Evolutionary conservation across 2,329 filamentous ascomycete genomes (phyloP).

Genomic region (Xylaria sp.): DNA sequence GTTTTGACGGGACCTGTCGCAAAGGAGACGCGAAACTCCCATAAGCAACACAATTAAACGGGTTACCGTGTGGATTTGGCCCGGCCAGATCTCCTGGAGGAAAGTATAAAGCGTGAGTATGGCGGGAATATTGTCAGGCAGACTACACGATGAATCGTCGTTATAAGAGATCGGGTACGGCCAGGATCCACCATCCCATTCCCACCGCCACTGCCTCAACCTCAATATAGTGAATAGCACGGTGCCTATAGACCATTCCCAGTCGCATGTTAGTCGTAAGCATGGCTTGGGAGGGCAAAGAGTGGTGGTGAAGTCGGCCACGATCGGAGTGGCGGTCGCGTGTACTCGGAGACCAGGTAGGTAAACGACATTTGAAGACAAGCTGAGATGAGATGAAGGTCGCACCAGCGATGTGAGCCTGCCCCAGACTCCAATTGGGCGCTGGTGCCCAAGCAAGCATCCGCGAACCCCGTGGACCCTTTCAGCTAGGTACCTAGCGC

Average conservation of each 20-base stretch:
- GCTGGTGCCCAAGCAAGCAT: constrained; percentile 28
- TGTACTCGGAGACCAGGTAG: constrained; percentile 9
- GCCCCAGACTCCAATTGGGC: constrained; percentile 30
- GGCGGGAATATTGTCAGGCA: neutral
- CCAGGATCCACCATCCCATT: constrained; percentile 30
- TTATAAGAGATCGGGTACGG: constrained; percentile 29
- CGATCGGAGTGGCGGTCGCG: constrained; percentile 11
- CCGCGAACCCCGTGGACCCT: constrained; percentile 20
- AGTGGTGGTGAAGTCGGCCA: constrained; percentile 9
- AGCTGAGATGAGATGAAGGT: constrained; percentile 31
- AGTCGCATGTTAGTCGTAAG: constrained; percentile 17
- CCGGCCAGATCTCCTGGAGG: too few relatives aligned
- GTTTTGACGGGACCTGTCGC: neutral
- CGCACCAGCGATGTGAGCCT: constrained; percentile 26
- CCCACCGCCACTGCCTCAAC: constrained; percentile 25
- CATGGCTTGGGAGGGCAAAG: neutral
- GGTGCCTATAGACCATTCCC: constrained; percentile 17
- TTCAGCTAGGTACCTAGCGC: constrained; percentile 5
- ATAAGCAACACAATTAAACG: neutral
- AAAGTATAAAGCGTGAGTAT: neutral
- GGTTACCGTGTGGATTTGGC: neutral
- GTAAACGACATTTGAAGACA: constrained; percentile 19
- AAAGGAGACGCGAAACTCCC: constrained; percentile 2
- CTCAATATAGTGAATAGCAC: constrained; percentile 24
- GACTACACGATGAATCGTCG: constrained; percentile 7